Percentiles rank a stretch among this genome's conserved stretches.
Conservation (phyloP, 2,329 filamentous ascomycete genomes). For the Ceratocystis diversiconidia region DNA sequence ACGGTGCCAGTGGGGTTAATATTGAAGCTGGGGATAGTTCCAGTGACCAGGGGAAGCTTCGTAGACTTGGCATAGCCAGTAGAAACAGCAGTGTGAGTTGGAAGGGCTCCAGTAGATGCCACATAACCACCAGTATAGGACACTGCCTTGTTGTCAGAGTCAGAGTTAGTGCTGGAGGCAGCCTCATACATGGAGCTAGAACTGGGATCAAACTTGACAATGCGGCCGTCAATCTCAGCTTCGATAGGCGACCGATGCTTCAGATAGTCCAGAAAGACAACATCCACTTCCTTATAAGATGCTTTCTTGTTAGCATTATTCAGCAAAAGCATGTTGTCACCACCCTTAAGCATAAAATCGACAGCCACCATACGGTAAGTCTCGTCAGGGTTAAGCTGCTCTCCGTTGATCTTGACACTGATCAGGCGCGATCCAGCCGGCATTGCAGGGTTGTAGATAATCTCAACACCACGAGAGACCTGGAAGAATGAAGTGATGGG, state of each 20-base stretch:
- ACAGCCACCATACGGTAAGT: constrained; percentile 46
- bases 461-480: constrained; percentile 39
- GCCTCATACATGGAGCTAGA: background rate
- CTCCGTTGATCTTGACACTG: constrained; percentile 35
- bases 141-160: background rate
- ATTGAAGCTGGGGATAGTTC: too few relatives aligned
- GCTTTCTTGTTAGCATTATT: constrained; percentile 22
- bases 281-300: constrained; percentile 38
- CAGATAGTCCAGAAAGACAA: constrained; percentile 40
- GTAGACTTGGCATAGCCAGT: background rate
- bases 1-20: background rate
- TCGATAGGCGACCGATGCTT: constrained; percentile 34
- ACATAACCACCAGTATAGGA: background rate
- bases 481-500: constrained; percentile 46
- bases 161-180: background rate
- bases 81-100: background rate
- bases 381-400: constrained; percentile 29
- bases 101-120: background rate
- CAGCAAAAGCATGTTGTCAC: constrained; percentile 45
- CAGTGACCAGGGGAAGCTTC: too few relatives aligned
- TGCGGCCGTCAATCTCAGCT: constrained; percentile 35
- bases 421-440: constrained; percentile 37
- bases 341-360: constrained; percentile 48
- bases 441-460: constrained; percentile 42
- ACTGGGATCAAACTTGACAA: constrained; percentile 20